Evolutionary conservation across 768 basidiomycete species (phyloP).

Genomic region (Panus rudis): DNA sequence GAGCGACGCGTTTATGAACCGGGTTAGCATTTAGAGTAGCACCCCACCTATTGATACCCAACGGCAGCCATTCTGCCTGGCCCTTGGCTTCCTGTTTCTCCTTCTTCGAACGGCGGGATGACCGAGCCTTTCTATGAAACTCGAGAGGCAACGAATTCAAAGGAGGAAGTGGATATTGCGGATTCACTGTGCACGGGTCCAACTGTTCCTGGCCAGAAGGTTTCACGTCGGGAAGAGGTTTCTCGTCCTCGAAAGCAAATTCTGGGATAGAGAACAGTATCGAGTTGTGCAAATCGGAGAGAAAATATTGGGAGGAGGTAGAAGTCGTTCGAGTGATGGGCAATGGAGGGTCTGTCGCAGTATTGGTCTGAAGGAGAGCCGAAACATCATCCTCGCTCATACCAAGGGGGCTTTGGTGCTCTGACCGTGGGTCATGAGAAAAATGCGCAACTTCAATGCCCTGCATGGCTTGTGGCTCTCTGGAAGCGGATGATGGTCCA

Average conservation of each 20-base stretch:
- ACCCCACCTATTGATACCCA: conserved; percentile 47
- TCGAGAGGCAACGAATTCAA: conserved; percentile 49
- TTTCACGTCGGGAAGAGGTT: too few species aligned
- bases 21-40: conserved; percentile 75
- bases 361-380: too few species aligned
- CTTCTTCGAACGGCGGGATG: conserved; percentile 39
- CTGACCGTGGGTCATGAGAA: too few species aligned
- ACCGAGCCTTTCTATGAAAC: conserved; percentile 42
- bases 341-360: neutral
- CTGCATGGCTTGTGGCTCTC: too few species aligned
- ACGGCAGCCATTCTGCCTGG: conserved; percentile 58
- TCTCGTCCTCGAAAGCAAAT: conserved; percentile 7
- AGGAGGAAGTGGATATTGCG: conserved; percentile 48
- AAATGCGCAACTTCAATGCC: too few species aligned
- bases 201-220: neutral
- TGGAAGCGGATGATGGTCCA: too few species aligned
- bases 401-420: too few species aligned
- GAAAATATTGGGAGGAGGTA: neutral
- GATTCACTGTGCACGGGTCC: conserved; percentile 25
- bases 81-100: conserved; percentile 38
- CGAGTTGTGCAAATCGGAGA: neutral
- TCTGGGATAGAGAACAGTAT: neutral
- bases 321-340: neutral
- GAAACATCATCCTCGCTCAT: too few species aligned
- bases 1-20: conserved; percentile 58